A percentile compares a stretch with the other conserved stretches of the same genome.
Conservation (phyloP, 306 rosid species). For the Pueraria montana region DNA sequence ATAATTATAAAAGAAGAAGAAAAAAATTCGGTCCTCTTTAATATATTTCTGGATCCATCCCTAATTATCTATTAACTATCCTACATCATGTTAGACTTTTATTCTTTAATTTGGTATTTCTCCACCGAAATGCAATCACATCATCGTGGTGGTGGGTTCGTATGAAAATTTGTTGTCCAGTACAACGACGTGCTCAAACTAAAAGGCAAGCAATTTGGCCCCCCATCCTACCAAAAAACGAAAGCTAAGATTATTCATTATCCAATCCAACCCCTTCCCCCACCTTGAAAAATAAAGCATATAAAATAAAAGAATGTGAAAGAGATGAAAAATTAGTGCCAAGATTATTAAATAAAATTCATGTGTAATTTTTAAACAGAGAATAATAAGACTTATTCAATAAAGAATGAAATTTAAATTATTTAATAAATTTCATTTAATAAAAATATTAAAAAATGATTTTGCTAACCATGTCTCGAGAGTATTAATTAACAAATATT, state of each 20-base stretch:
- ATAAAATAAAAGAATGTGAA: neutral
- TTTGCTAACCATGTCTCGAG: too few species aligned
- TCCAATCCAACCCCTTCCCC: neutral
- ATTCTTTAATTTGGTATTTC: too few species aligned
- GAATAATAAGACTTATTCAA: neutral
- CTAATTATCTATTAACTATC: too few species aligned
- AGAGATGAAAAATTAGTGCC: neutral
- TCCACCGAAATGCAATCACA: constrained; percentile 8
- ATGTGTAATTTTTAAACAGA: neutral
- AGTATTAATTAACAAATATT: too few species aligned
- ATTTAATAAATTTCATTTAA: neutral
- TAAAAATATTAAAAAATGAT: too few species aligned
- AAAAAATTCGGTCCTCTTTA: too few species aligned
- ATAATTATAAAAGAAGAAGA: too few species aligned
- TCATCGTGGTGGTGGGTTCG: neutral
- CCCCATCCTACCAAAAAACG: neutral
- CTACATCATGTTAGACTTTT: too few species aligned
- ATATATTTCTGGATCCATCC: too few species aligned
- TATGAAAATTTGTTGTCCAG: neutral
- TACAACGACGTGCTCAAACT: neutral
- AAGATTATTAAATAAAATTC: neutral
- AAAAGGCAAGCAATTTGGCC: neutral
- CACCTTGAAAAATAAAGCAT: neutral
- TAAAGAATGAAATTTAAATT: neutral
- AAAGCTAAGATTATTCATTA: neutral